Evolutionary conservation across 257 asterid species (phyloP).

Genomic region (Nicotiana attenuata): DNA sequence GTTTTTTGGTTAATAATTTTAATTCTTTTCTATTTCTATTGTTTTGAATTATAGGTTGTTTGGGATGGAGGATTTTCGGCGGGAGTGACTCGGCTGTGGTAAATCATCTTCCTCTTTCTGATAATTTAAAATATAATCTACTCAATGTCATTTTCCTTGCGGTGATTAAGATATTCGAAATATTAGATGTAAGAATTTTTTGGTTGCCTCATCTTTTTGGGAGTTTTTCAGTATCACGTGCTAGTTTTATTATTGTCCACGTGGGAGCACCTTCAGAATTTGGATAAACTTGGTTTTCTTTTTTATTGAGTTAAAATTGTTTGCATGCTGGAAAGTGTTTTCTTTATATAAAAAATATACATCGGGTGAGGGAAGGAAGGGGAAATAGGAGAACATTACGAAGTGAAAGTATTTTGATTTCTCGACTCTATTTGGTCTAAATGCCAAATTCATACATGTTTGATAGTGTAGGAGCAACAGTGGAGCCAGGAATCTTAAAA

Average conservation of each 20-base stretch:
- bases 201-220: not conserved
- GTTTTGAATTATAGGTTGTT: conserved; percentile 43
- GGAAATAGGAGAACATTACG: too few species aligned
- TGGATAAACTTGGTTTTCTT: not conserved
- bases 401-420: not conserved
- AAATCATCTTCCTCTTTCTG: conserved; percentile 12
- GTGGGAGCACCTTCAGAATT: not conserved
- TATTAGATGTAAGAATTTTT: not conserved
- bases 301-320: not conserved
- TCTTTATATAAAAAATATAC: too few species aligned
- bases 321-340: not conserved
- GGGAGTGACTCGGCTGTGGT: conserved; percentile 71
- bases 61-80: conserved; percentile 70
- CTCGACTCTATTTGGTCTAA: not conserved
- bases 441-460: not conserved
- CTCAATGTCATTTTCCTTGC: not conserved
- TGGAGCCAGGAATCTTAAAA: too few species aligned
- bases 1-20: not conserved
- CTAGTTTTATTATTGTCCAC: not conserved
- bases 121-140: not conserved
- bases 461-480: not conserved
- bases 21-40: not conserved
- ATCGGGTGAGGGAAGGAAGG: too few species aligned
- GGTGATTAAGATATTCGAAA: not conserved
- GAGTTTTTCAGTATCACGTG: not conserved